These are phyloP conservation scores for Boletus sp. DNA, from an alignment of 1,284 basidiomycete species.

Conservation along the genomic window DNA sequence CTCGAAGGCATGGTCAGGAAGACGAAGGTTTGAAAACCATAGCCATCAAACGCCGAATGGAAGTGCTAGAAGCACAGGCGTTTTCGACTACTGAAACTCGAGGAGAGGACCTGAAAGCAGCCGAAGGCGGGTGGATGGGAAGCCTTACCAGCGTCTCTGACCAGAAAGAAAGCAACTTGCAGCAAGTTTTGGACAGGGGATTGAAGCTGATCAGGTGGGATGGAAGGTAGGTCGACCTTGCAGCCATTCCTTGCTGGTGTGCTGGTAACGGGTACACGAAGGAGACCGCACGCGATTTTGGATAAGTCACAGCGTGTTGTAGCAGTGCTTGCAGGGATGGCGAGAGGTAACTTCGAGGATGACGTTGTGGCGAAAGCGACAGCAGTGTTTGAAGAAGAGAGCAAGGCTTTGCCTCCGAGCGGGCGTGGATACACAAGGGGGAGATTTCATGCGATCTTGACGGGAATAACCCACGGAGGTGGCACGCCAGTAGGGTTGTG, in stretches of 20 bases:
- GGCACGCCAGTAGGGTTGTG: slow-evolving; percentile 3
- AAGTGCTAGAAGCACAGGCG: too few species aligned
- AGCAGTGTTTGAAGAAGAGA: not conserved
- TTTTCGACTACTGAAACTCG: too few species aligned
- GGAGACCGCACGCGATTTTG: not conserved
- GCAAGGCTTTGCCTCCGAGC: not conserved
- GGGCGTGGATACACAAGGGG: not conserved
- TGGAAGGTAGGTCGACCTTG: not conserved
- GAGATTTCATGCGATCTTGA: not conserved
- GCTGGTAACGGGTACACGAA: too few species aligned
- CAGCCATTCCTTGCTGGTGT: too few species aligned
- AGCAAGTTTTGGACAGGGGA: not conserved
- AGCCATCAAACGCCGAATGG: too few species aligned
- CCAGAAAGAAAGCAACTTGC: not conserved
- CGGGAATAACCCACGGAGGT: slow-evolving; percentile 16
- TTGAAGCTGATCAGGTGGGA: slow-evolving; percentile 1
- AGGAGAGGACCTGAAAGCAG: not conserved
- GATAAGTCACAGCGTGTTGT: too few species aligned
- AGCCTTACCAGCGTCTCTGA: not conserved
- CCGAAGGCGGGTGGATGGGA: not conserved
- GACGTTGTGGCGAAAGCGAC: not conserved
- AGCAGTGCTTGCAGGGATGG: too few species aligned
- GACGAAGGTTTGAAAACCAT: too few species aligned
- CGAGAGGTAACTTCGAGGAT: not conserved
- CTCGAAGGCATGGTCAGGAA: too few species aligned